Evolutionary conservation across 2,329 filamentous ascomycete genomes (phyloP), one percentile per base, ranked within the genome.

Genomic region (Sclerotinia spermophila): DNA sequence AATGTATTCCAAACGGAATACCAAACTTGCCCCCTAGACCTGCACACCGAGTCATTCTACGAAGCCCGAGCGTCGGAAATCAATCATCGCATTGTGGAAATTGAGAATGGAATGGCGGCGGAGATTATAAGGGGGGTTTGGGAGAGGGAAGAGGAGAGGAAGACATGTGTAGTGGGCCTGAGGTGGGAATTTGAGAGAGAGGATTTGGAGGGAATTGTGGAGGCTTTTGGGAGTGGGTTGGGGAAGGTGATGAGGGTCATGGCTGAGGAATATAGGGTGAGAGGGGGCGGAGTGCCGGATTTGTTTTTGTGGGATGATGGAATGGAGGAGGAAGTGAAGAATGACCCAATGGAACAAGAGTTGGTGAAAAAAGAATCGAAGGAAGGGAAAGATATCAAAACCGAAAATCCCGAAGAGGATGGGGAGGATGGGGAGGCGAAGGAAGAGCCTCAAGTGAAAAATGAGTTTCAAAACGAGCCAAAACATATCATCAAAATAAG

Each of bases 1-100:
- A 97, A 98, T 76, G 95, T 99, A 69, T 99, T 99, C 80, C 95
- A 98, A 79, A 99, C 96, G 8, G 88, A 91, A 1, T 99, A 93
- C 79, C 96, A 99, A 81, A 97, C 93, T 0, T 97, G 93, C 77
- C 96, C 96, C 1, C 83, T 99, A 5, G 96, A 99, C 79, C 83
- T 99, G 8, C 92, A 96, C 79, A 97, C 94, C 0, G 96, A 99
- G 79, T 90, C 92, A 3, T 99, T 99, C 82, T 98, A 93, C 78
- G 87, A 92, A 0, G 89, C 90, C 1, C 87, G 96, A n/a, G 89
- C 91, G 48, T 93, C 91, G 5, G 94, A 97, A 82, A 96, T 98
- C 79, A 96, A 97, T 78, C 89, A 90, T 73, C 89, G 94, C 1
- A 85, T 98, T 2, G 93, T 92, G 5, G 90, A 94, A 76, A 94